phyloP scores from a whole-genome alignment of 2,329 filamentous ascomycete species.

The Podosphaera fusca region DNA sequence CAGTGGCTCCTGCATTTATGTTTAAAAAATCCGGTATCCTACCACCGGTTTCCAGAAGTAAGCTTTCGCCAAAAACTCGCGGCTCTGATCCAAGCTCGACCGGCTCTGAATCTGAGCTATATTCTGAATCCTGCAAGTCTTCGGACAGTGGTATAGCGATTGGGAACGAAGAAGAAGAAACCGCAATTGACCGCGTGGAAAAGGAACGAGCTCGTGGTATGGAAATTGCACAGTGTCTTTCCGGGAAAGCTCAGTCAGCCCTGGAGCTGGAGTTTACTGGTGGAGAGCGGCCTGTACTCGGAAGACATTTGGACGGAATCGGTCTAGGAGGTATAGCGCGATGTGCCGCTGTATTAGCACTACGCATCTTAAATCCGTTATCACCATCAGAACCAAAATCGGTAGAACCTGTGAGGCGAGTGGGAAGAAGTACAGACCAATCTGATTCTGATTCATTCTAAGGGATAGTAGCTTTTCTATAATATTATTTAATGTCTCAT shows the following conservation, averaged over 20 bases:
- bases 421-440: background rate
- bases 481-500: too few species aligned
- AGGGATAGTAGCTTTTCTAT: background rate
- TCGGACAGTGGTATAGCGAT: slow-evolving; percentile 9
- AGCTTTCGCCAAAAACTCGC: background rate
- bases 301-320: slow-evolving; percentile 18
- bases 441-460: background rate
- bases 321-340: slow-evolving; percentile 15
- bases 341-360: background rate
- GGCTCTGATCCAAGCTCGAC: background rate
- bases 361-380: background rate
- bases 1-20: slow-evolving; percentile 59
- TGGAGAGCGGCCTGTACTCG: slow-evolving; percentile 14
- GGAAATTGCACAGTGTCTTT: slow-evolving; percentile 6
- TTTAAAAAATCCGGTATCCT: slow-evolving; percentile 50
- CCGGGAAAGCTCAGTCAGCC: slow-evolving; percentile 8
- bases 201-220: slow-evolving; percentile 8
- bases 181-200: slow-evolving; percentile 5
- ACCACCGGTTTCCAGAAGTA: slow-evolving; percentile 43
- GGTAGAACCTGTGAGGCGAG: background rate
- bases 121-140: slow-evolving; percentile 3
- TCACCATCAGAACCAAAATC: background rate
- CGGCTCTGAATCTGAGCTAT: background rate
- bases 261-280: slow-evolving; percentile 10
- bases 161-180: slow-evolving; percentile 3